Conservation (phyloP, 2,329 filamentous ascomycete genomes). For the Xylariaceae sp. region DNA sequence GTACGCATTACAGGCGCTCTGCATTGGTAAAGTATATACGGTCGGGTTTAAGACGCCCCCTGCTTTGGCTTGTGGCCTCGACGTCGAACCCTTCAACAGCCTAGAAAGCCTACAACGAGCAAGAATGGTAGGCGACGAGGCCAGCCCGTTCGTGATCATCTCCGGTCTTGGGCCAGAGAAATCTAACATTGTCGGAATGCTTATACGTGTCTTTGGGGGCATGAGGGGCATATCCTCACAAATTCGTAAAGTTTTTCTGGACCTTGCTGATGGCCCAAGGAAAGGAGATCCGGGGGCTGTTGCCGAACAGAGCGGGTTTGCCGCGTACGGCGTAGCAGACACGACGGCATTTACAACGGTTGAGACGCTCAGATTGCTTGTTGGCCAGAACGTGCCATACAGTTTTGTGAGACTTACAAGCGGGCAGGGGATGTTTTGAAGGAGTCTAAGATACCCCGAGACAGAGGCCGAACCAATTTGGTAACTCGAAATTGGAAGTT, state of each 20-base stretch:
- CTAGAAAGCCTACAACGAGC: constrained; percentile 64
- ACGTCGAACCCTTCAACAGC: constrained; percentile 78
- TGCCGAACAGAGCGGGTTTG: constrained; percentile 76
- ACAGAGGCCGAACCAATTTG: no score
- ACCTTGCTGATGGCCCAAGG: constrained; percentile 69
- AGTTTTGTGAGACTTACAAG: constrained; percentile 80
- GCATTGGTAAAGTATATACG: constrained; percentile 79
- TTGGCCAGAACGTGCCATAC: constrained; percentile 85
- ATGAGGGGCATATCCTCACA: constrained; percentile 40
- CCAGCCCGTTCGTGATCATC: constrained; percentile 77
- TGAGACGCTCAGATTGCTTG: constrained; percentile 75
- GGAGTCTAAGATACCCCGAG: constrained; percentile 16
- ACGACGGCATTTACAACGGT: constrained; percentile 84
- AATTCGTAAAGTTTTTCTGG: constrained; percentile 73
- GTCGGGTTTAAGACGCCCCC: constrained; percentile 74
- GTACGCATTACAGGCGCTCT: constrained; percentile 76
- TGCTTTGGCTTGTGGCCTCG: constrained; percentile 65
- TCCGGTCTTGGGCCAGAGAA: constrained; percentile 80
- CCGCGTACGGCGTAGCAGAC: constrained; percentile 77
- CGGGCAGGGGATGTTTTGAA: constrained; percentile 52
- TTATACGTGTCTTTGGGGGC: constrained; percentile 71
- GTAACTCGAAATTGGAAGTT: background rate
- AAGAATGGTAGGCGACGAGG: constrained; percentile 51
- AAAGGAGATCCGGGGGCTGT: constrained; percentile 71
- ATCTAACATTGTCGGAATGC: constrained; percentile 74